Evolutionary conservation across 2,329 filamentous ascomycete genomes (phyloP).

Genomic region (Drechslerella dactyloides): DNA sequence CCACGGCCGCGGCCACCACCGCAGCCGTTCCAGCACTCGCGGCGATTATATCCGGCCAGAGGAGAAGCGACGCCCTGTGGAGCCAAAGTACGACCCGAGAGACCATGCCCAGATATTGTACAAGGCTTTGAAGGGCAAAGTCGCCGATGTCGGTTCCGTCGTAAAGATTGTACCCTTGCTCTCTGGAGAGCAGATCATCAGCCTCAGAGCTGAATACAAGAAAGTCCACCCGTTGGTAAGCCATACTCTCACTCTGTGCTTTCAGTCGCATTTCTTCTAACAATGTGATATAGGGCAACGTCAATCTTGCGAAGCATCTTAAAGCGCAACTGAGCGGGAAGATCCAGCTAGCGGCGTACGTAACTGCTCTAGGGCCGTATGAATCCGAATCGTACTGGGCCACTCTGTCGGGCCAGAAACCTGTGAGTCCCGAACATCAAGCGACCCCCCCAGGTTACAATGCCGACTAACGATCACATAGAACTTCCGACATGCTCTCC

Average conservation of each 20-base stretch:
- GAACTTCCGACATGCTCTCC: constrained; percentile 73
- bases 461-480: constrained; percentile 61
- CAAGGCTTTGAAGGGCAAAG: constrained; percentile 46
- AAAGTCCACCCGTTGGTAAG: constrained; percentile 68
- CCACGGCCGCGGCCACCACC: constrained; percentile 14
- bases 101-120: constrained; percentile 46
- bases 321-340: constrained; percentile 76
- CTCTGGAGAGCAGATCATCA: constrained; percentile 84
- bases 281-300: constrained; percentile 65
- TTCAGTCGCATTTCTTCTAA: constrained; percentile 50
- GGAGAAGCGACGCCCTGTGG: constrained; percentile 29
- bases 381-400: constrained; percentile 97
- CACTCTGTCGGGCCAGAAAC: constrained; percentile 88
- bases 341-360: constrained; percentile 80
- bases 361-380: constrained; percentile 85
- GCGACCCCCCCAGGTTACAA: not conserved
- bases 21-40: constrained; percentile 13
- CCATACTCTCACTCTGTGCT: constrained; percentile 63
- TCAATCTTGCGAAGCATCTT: constrained; percentile 86
- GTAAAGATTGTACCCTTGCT: constrained; percentile 84
- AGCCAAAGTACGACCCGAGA: constrained; percentile 35
- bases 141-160: constrained; percentile 71
- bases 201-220: constrained; percentile 89
- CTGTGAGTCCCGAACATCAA: constrained; percentile 44
- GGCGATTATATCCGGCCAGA: constrained; percentile 29